Percentiles rank a stretch among this genome's conserved stretches.
phyloP scores from a whole-genome alignment of 208 protist species.

The Leishmania amazonensis region DNA sequence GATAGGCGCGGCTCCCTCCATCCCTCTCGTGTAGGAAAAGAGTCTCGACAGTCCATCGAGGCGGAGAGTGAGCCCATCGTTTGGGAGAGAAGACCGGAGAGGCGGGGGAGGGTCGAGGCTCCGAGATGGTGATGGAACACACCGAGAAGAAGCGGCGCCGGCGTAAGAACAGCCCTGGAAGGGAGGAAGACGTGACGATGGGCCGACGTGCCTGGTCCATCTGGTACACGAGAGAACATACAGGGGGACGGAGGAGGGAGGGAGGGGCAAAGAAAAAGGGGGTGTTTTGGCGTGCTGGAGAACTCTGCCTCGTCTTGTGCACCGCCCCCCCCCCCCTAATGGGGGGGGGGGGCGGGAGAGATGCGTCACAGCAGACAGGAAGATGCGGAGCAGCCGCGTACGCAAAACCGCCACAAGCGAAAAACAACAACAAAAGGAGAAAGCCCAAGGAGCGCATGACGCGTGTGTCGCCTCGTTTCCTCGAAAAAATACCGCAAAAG shows the following conservation, averaged over 20 bases:
- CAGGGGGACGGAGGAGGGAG: not conserved
- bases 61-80: not conserved
- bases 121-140: too few relatives aligned
- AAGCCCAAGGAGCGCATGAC: not conserved
- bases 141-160: not conserved
- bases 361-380: not conserved
- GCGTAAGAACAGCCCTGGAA: not conserved
- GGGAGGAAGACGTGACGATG: not conserved
- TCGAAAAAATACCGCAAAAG: not conserved
- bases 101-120: not conserved
- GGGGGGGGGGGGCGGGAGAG: not conserved
- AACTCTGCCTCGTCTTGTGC: not conserved
- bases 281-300: not conserved
- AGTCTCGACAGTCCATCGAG: not conserved
- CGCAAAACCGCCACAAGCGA: not conserved
- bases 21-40: not conserved
- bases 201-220: not conserved
- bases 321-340: not conserved
- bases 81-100: not conserved
- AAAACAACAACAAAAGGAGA: not conserved
- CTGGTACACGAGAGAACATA: not conserved
- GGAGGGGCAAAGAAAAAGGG: not conserved
- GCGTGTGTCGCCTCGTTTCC: not conserved
- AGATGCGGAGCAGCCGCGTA: not conserved
- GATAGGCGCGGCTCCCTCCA: not conserved